Evolutionary conservation across 2,329 filamentous ascomycete species (phyloP).

Genomic region (Orbilia javanica): DNA sequence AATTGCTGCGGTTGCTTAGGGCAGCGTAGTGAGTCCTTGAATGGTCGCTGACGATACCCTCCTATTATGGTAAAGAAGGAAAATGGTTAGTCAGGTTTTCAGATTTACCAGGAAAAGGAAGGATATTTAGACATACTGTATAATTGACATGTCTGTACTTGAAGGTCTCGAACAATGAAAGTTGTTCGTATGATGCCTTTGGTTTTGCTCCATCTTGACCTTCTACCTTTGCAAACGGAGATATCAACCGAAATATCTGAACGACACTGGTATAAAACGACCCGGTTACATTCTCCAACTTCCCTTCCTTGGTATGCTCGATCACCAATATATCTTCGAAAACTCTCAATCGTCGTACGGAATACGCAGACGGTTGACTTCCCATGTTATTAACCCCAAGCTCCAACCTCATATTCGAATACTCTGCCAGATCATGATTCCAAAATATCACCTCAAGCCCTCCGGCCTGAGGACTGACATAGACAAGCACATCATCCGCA

Average conservation of each 20-base stretch:
- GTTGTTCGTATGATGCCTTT: constrained; percentile 42
- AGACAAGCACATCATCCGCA: constrained; percentile 51
- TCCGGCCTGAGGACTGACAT: constrained; percentile 41
- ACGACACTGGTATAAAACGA: constrained; percentile 40
- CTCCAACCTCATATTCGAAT: constrained; percentile 48
- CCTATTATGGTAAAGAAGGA: constrained; percentile 6
- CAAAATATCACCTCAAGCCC: constrained; percentile 53
- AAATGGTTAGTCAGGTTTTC: no score
- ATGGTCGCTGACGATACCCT: constrained; percentile 53
- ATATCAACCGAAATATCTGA: constrained; percentile 41
- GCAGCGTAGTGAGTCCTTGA: constrained; percentile 55
- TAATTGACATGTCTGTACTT: constrained; percentile 57
- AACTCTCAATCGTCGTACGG: constrained; percentile 26
- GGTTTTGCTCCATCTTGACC: not conserved
- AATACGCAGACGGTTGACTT: constrained; percentile 39
- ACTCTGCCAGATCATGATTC: constrained; percentile 52
- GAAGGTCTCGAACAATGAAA: constrained; percentile 52
- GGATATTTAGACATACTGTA: constrained; percentile 27
- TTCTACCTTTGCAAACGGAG: constrained; percentile 30
- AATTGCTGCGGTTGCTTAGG: constrained; percentile 48
- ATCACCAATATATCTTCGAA: constrained; percentile 52
- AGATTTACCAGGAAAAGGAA: not conserved
- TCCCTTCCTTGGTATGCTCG: constrained; percentile 51
- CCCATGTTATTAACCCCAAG: constrained; percentile 48
- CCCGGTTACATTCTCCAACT: constrained; percentile 25